Conservation (phyloP, 2,329 filamentous ascomycete species). For the Aspergillus sp. region DNA sequence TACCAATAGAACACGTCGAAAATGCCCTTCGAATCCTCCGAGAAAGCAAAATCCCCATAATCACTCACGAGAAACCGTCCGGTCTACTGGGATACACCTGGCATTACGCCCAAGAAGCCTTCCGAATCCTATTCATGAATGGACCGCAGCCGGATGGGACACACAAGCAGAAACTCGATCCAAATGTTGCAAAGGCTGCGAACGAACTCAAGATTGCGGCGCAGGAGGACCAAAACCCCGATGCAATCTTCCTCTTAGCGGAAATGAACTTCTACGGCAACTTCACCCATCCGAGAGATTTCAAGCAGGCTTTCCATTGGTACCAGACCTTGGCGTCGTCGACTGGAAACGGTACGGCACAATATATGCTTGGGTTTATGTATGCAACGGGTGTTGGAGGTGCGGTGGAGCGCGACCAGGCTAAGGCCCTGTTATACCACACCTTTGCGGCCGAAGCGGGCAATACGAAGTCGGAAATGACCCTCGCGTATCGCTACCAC, state of each 20-base stretch:
- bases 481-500: constrained; percentile 81
- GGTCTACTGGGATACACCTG: constrained; percentile 59
- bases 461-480: constrained; percentile 88
- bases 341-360: constrained; percentile 85
- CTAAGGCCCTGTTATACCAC: constrained; percentile 89
- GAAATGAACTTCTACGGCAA: constrained; percentile 98
- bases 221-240: constrained; percentile 58
- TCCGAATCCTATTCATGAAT: constrained; percentile 67
- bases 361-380: constrained; percentile 94
- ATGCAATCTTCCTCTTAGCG: constrained; percentile 85
- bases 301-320: constrained; percentile 74
- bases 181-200: constrained; percentile 59
- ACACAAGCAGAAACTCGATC: constrained; percentile 35
- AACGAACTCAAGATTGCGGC: constrained; percentile 62
- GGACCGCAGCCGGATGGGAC: constrained; percentile 53
- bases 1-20: constrained; percentile 34
- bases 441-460: constrained; percentile 86
- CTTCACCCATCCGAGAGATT: constrained; percentile 81
- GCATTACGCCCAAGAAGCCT: constrained; percentile 64
- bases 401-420: constrained; percentile 80
- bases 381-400: constrained; percentile 89
- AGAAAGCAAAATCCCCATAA: constrained; percentile 27
- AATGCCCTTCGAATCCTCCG: constrained; percentile 35
- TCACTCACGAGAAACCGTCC: constrained; percentile 51
- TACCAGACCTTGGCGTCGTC: constrained; percentile 76